These are phyloP conservation scores for Fraxinus pennsylvanica DNA, from an alignment of 257 asterid species.

Conservation along the genomic window DNA sequence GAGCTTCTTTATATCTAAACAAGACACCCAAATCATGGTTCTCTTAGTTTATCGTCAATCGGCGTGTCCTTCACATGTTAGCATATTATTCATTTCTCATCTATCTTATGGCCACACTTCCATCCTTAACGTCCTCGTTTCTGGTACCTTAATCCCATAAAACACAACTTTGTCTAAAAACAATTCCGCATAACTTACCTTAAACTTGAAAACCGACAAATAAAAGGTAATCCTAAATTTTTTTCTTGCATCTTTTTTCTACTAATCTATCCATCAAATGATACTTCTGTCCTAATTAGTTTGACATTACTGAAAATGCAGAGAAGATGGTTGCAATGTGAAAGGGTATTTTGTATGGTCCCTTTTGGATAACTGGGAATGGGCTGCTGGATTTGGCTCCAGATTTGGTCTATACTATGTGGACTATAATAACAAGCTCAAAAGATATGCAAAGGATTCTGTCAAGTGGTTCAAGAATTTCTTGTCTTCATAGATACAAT, in stretches of 20 bases:
- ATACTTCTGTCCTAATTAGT: not conserved
- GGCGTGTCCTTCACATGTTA: too few relatives aligned
- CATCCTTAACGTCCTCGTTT: not conserved
- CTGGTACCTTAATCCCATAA: not conserved
- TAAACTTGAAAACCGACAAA: too few relatives aligned
- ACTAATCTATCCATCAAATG: not conserved
- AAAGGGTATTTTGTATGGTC: conserved; percentile 92
- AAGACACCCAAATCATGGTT: too few relatives aligned
- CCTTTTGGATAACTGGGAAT: conserved; percentile 89
- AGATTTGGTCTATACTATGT: conserved; percentile 86
- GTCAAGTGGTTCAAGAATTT: conserved; percentile 79
- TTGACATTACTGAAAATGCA: conserved; percentile 29
- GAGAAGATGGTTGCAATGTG: conserved; percentile 88
- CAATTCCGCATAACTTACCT: not conserved
- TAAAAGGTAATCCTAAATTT: not conserved
- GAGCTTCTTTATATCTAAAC: too few relatives aligned
- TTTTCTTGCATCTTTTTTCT: not conserved
- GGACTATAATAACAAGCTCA: conserved; percentile 65
- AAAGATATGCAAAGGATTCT: conserved; percentile 81
- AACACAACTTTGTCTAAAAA: not conserved
- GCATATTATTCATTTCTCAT: not conserved
- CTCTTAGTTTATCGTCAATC: too few relatives aligned
- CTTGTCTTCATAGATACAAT: conserved; percentile 40
- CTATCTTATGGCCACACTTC: not conserved
- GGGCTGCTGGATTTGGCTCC: conserved; percentile 74